Base-by-base conservation (phyloP, 1,139 yeast species). In the Taphrina sp. region DNA sequence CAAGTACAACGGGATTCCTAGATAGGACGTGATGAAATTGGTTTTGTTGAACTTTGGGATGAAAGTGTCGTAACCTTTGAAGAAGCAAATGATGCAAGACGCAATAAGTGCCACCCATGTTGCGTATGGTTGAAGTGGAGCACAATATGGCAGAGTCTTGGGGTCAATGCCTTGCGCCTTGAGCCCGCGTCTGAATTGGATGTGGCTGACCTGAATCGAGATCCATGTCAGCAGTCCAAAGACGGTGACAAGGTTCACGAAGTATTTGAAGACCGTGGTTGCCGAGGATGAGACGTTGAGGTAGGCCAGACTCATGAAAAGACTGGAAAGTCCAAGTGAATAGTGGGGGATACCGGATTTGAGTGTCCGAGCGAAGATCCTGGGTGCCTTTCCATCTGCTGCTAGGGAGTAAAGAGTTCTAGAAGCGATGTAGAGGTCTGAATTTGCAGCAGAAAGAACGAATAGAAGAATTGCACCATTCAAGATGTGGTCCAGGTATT, bases 381-480 rank as follows among this genome's bases (percentile, higher is more conserved):
- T 75, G 63, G 96, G 96, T 23, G 94, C 90, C 69, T 80, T 82
- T 29, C 89, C 87, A 65, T 86, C 83, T 62, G 84, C 83, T 45
- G 95, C 87, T 62, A 89, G 75, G 12, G 95, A 85, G 61, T 85
- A 83, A 62, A 88, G 71, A 20, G 95, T 81, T 76, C 95, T 81
- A 34, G 95, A 85, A 58, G 89, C 80, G 29, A 83, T 95, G 71
- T 79, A 82, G 37, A 85, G 80, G 20, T 88, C 80, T 1, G 94
- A 83, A 66, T 86, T 86, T 59, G 88, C 87, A 37, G 77, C 86
- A 16, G 85, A 81, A 59, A 81, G 68, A 53, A 84, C 85, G n/a
- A 88, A 82, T 38, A 81, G 69, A 68, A 85, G 71, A 62, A 85
- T 81, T 52, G 83, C 86, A 1, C 85, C 87, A 64, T 85, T 85